Base-by-base conservation (phyloP, 169 alveolate genomes). In the Toxoplasma gondii region DNA sequence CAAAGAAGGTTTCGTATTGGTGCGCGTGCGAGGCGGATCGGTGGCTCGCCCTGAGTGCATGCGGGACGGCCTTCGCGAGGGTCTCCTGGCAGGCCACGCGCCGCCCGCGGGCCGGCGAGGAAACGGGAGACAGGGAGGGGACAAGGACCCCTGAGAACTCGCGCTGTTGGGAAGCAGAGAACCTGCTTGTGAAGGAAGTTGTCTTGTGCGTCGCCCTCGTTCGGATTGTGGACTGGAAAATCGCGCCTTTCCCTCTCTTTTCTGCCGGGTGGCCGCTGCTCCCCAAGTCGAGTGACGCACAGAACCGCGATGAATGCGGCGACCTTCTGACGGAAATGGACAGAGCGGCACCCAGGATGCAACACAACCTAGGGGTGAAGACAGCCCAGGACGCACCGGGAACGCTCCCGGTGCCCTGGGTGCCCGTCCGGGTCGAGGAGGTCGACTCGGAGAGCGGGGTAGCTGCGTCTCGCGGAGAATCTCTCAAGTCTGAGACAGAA, bases 201-300 rank as follows among this genome's bases (percentile, higher is more conserved):
- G 44, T 82, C 38, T 82, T 82, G 19, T 82, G 90, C 67, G 64
- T 82, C 67, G 90, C 41, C 7, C 67, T 82, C 5, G 41, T 43
- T 22, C 90, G 90, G 34, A 82, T 82, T n/a, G 90, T 82, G 34
- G 90, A 82, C 64, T 82, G 34, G 69, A 38, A 82, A 38, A 24
- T 82, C 5, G 41, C 64, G 24, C 90, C 67, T 31, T 43, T 36
- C 41, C 90, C 90, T 0, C 39, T 10, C 12, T 22, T 29, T 16
- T 2, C 10, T 24, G 54, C 67, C 67, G 58, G 58, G 12, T 82
- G 53, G 41, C 41, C 53, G 19, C 88, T 81, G 90, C 67, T 82
- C 38, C 38, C 90, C 5, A 74, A 31, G 43, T 16, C 84, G n/a
- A 44, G 31, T 2, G 43, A 19, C 39, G 43, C 49, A 16, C 1